phyloP scores from a whole-genome alignment of 106 monocot species.

The Cymbidium sinense region DNA sequence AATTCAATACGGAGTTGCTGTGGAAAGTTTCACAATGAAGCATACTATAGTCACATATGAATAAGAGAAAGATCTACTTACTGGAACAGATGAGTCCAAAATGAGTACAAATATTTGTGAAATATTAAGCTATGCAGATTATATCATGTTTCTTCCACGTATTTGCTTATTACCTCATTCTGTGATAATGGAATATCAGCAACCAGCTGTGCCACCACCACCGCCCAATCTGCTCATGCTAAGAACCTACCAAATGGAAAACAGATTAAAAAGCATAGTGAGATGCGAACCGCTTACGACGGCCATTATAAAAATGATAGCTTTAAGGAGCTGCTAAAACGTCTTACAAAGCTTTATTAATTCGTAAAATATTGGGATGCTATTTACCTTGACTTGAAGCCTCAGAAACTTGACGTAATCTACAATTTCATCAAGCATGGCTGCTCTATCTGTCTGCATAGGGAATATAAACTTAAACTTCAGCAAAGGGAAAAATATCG shows the following conservation, averaged over 20 bases:
- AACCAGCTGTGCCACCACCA: slow-evolving; percentile 68
- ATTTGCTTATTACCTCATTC: slow-evolving; percentile 44
- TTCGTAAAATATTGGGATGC: background rate
- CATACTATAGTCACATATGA: too few relatives aligned
- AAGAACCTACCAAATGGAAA: slow-evolving; percentile 45
- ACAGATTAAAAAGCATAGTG: background rate
- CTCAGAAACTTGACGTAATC: slow-evolving; percentile 58
- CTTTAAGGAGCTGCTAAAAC: background rate
- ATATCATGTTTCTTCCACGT: background rate
- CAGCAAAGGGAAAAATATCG: background rate
- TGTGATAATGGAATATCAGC: slow-evolving; percentile 58
- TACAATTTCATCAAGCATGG: slow-evolving; percentile 62
- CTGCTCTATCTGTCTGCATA: slow-evolving; percentile 56
- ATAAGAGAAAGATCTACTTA: too few relatives aligned
- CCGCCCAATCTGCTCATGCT: slow-evolving; percentile 85
- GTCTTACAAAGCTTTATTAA: too few relatives aligned
- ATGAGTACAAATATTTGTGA: background rate
- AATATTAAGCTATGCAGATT: too few relatives aligned
- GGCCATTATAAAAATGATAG: background rate
- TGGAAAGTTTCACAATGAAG: background rate
- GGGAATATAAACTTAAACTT: background rate
- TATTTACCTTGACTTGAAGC: slow-evolving; percentile 56
- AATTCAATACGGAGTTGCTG: background rate
- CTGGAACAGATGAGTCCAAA: background rate
- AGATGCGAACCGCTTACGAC: background rate